These are phyloP conservation scores for Massarina eburnea DNA, from an alignment of 2,329 filamentous ascomycete species.

Conservation along the genomic window DNA sequence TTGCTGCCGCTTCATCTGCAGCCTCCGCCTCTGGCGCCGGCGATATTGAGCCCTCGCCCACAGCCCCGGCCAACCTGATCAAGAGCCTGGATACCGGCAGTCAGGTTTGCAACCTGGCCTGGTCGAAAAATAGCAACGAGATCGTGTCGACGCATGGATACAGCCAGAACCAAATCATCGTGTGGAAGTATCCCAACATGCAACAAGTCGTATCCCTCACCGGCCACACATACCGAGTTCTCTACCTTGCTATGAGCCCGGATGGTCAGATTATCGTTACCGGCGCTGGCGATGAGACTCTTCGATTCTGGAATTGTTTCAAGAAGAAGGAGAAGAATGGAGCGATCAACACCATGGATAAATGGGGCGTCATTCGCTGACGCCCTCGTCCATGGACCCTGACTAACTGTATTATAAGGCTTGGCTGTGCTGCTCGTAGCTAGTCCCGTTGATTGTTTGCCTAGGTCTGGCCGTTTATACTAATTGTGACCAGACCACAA, in stretches of 20 bases:
- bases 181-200: constrained; percentile 99
- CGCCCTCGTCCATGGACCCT: neutral
- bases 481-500: neutral
- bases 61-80: constrained; percentile 48
- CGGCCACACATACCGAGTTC: constrained; percentile 92
- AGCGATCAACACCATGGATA: constrained; percentile 61
- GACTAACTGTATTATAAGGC: neutral
- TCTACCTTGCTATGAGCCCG: constrained; percentile 96
- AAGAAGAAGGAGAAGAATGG: constrained; percentile 73
- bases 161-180: constrained; percentile 96
- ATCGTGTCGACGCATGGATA: constrained; percentile 97
- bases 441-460: neutral
- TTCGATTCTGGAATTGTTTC: constrained; percentile 97
- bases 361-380: constrained; percentile 80
- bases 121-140: constrained; percentile 97
- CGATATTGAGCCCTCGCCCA: constrained; percentile 34
- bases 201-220: constrained; percentile 93
- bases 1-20: constrained; percentile 41
- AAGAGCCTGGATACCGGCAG: constrained; percentile 95
- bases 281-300: constrained; percentile 91
- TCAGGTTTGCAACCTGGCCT: constrained; percentile 97
- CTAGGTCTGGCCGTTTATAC: neutral
- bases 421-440: neutral
- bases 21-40: constrained; percentile 34
- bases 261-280: constrained; percentile 93